Base-by-base conservation (phyloP, 257 asterid species). In the Penstemon eatonii region DNA sequence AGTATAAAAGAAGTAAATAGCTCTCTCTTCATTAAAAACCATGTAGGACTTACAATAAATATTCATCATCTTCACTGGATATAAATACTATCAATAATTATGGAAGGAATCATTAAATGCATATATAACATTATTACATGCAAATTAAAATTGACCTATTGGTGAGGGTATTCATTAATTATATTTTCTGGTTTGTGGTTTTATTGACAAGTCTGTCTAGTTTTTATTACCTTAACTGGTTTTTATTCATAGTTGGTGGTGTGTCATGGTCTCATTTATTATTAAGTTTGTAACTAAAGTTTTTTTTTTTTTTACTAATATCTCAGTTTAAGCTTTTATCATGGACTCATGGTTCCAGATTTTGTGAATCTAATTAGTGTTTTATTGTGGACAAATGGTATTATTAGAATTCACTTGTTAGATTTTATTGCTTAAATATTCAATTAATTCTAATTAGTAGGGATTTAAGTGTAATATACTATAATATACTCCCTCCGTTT, bases 11-110 rank as follows among this genome's bases (percentile, higher is more conserved):
- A 66, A 60, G 66, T 70, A 41, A 59, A 56, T 7, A 44, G 67
- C 46, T 76, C 76, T 60, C 80, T 70, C 76, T 62, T 65, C 80
- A 66, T 76, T 66, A 38, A 63, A 67, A 56, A 43, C 2, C 33
- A 25, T 25, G 33, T 25, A 25, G 33, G 41, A 7, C 66, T 45
- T 60, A 49, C 57, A 56, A 8, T 59, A 44, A 56, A 42, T 64
- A 9, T 39, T 36, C 56, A 40, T 2, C 5, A 8, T 19, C 45
- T 45, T 42, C 10, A 8, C 9, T 25, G 33, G 2, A 25, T 25
- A 25, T 25, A 25, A 1, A 25, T 25, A 25, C 18, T 49, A 63
- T 10, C 10, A 2, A 12, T 55, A 36, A 13, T 71, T 54, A 46
- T 52, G 69, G 43, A 64, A 38, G 54, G 18, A 6, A 60, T 11